Evolutionary conservation across 257 asterid genomes (phyloP).

Genomic region (Fraxinus americana): DNA sequence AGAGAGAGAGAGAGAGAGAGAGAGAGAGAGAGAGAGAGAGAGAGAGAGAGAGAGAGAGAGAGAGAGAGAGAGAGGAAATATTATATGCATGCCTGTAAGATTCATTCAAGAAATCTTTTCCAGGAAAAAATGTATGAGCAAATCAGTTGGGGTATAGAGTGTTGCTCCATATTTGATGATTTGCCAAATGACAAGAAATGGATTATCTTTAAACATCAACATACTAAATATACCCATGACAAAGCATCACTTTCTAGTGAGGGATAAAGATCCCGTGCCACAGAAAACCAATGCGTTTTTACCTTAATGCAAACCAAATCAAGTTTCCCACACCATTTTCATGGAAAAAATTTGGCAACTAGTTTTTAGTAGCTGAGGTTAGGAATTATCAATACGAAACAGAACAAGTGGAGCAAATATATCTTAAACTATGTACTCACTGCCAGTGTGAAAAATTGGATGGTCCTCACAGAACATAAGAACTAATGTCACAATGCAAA

Average conservation of each 20-base stretch:
- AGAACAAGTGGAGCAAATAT: constrained; percentile 3
- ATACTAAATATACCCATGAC: background rate
- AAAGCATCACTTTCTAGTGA: background rate
- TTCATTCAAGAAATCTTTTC: background rate
- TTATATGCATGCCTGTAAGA: background rate
- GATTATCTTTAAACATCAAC: background rate
- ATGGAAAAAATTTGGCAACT: constrained; percentile 5
- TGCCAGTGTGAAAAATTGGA: constrained; percentile 11
- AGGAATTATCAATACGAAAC: background rate
- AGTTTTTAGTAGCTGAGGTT: background rate
- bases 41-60: background rate
- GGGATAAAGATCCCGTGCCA: background rate
- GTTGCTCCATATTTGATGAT: background rate
- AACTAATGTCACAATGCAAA: constrained; percentile 6
- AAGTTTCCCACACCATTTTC: constrained; percentile 9
- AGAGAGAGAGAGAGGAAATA: background rate
- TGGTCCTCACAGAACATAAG: constrained; percentile 15
- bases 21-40: background rate
- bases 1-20: background rate
- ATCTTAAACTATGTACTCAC: constrained; percentile 9
- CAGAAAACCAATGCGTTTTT: constrained; percentile 8
- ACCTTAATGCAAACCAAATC: constrained; percentile 15
- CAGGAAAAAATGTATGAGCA: background rate
- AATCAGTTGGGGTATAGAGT: background rate
- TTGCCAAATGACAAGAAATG: background rate